A percentile compares a stretch with the other conserved stretches of the same genome.
These are phyloP conservation scores for Calonectria pseudoreteaudii DNA, from an alignment of 2,329 filamentous ascomycete species.

Conservation along the genomic window DNA sequence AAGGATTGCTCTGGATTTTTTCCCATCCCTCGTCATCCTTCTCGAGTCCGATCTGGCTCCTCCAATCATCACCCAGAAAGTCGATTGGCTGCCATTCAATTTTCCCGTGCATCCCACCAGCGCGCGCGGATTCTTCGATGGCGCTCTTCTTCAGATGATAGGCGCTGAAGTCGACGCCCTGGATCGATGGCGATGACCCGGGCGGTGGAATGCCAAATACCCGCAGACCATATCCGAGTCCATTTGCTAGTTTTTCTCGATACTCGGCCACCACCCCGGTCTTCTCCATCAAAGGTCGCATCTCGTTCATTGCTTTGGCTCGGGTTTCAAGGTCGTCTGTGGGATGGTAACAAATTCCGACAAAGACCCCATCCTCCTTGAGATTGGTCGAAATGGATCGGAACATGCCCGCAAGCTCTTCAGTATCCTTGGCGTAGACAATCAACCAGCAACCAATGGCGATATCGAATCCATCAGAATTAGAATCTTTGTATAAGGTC, in stretches of 20 bases:
- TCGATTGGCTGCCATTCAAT: background rate
- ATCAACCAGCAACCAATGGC: background rate
- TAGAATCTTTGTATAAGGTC: background rate
- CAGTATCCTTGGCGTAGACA: background rate
- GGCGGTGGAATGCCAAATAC: background rate
- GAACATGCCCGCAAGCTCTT: background rate
- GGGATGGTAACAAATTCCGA: background rate
- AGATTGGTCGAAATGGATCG: background rate
- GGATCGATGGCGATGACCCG: background rate
- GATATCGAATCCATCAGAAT: background rate
- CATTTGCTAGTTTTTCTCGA: background rate
- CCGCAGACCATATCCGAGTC: background rate
- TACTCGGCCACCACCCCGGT: background rate
- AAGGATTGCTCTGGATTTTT: background rate
- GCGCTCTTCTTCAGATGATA: background rate
- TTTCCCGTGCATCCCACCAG: background rate
- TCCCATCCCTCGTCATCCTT: background rate
- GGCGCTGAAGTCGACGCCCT: background rate
- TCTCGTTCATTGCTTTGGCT: background rate
- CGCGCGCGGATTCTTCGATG: background rate
- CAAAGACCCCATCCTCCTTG: background rate
- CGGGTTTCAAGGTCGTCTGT: background rate
- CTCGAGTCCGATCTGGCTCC: background rate
- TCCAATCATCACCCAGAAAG: background rate
- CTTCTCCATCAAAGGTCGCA: background rate